A percentile compares a stretch with the other conserved stretches of the same genome.
Conservation (phyloP, 805 yeast genomes). For the Spathaspora girioi region DNA sequence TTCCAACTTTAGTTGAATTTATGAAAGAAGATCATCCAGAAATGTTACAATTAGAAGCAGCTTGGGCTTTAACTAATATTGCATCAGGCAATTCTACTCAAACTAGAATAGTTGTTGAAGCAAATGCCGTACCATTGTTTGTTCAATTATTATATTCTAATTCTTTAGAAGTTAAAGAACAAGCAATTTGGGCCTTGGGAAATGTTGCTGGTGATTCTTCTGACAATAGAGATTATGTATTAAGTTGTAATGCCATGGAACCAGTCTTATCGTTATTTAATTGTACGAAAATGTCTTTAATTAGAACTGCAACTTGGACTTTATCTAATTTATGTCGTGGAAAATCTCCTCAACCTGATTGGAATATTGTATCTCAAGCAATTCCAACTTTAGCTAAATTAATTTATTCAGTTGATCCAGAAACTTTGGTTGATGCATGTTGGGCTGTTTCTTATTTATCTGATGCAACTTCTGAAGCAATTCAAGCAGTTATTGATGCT, state of each 20-base stretch:
- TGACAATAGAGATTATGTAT: conserved; percentile 82
- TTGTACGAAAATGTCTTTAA: conserved; percentile 79
- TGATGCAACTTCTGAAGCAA: conserved; percentile 90
- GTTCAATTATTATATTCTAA: conserved; percentile 77
- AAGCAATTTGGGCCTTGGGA: conserved; percentile 99
- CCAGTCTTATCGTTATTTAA: conserved; percentile 79
- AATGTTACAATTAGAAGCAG: conserved; percentile 92
- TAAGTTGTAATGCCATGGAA: conserved; percentile 80
- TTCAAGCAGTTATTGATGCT: conserved; percentile 95
- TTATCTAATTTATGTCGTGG: conserved; percentile 95
- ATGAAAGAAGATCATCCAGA: conserved; percentile 73
- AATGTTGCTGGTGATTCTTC: conserved; percentile 98
- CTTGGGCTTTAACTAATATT: conserved; percentile 99
- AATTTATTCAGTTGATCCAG: conserved; percentile 86
- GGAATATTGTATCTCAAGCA: conserved; percentile 82
- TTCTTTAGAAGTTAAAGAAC: conserved; percentile 91
- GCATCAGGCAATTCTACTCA: conserved; percentile 92
- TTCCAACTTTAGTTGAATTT: conserved; percentile 84
- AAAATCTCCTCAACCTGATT: conserved; percentile 92
- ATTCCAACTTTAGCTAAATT: conserved; percentile 89
- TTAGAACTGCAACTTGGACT: conserved; percentile 98
- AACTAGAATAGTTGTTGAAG: conserved; percentile 85
- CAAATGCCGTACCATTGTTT: conserved; percentile 91
- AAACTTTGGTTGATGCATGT: conserved; percentile 94
- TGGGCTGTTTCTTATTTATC: conserved; percentile 97